Evolutionary conservation across 148 eudicot genomes (phyloP).

Genomic region (Limonium bicolor): DNA sequence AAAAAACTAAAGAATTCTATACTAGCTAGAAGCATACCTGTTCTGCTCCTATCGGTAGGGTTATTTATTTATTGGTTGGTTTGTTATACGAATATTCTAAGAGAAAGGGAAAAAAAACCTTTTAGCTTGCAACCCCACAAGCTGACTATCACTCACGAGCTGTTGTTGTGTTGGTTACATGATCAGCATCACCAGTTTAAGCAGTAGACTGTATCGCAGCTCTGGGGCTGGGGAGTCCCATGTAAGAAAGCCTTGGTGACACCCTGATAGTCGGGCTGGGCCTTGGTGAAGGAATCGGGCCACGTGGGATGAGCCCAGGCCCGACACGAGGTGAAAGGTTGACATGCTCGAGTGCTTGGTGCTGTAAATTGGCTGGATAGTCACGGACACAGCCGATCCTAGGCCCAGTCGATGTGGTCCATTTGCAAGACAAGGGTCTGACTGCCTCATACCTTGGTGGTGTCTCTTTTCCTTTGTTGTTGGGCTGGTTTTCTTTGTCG

Average conservation of each 20-base stretch:
- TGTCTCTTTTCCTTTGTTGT: neutral
- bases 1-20: too few relatives aligned
- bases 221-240: constrained; percentile 61
- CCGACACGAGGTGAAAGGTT: constrained; percentile 61
- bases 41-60: too few relatives aligned
- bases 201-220: too few relatives aligned
- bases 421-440: constrained; percentile 56
- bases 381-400: constrained; percentile 81
- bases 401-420: constrained; percentile 67
- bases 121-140: too few relatives aligned
- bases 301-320: constrained; percentile 10
- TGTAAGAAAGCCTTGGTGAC: constrained; percentile 23
- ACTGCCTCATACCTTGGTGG: constrained; percentile 20
- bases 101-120: too few relatives aligned
- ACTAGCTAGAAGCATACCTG: too few relatives aligned
- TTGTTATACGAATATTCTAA: too few relatives aligned
- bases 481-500: constrained; percentile 3
- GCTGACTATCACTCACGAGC: too few relatives aligned
- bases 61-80: too few relatives aligned
- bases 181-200: too few relatives aligned
- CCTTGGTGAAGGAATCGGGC: constrained; percentile 30
- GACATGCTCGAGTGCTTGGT: constrained; percentile 83
- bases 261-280: constrained; percentile 29
- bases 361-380: constrained; percentile 67
- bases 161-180: too few relatives aligned